Base-by-base conservation (phyloP, 2,329 filamentous ascomycete species). In the Curvularia sp. region DNA sequence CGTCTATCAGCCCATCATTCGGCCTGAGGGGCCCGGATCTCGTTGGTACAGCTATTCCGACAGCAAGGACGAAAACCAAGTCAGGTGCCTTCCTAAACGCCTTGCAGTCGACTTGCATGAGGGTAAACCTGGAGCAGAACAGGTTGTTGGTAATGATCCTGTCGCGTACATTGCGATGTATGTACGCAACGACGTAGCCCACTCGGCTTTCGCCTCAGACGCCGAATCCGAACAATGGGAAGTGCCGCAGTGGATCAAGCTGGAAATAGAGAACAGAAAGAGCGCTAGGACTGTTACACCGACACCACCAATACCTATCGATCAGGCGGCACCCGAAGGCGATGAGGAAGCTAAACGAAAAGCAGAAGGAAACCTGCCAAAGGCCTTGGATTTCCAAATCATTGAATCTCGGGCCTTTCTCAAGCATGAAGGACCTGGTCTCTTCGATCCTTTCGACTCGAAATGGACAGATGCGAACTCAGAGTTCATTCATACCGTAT, bases 31-130 rank as follows among this genome's bases (percentile, higher is more conserved):
- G 2, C 81, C 82, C 5, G 81, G 80, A 9, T 79, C 81, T 8
- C 82, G 80, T 45, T 89, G 86, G 86, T 83, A 88, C 53, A 81
- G 80, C 32, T 88, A 87, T 62, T 81, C 84, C 30, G 83, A 85
- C 61, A 81, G 80, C 45, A 75, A 74, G 53, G 81, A 82, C 28
- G 82, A 83, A 30, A 84, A 84, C 55, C 80, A 81, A 49, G 84
- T 88, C 30, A 81, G 80, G 50, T 84, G 84, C 43, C 72, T 87
- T 57, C 87, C 86, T 0, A 79, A 79, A 36, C 84, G 83, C 61
- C 81, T 84, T 57, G 85, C 84, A 15, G 69, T 85, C 23, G 78
- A 80, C 15, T 74, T 73, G 5, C 83, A 85, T 53, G 80, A 85
- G 62, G 84, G 84, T 12, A 79, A 81, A 49, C 52, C 65, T 21